Conservation (phyloP, 306 rosid genomes). For the Citrullus mucosospermus region DNA sequence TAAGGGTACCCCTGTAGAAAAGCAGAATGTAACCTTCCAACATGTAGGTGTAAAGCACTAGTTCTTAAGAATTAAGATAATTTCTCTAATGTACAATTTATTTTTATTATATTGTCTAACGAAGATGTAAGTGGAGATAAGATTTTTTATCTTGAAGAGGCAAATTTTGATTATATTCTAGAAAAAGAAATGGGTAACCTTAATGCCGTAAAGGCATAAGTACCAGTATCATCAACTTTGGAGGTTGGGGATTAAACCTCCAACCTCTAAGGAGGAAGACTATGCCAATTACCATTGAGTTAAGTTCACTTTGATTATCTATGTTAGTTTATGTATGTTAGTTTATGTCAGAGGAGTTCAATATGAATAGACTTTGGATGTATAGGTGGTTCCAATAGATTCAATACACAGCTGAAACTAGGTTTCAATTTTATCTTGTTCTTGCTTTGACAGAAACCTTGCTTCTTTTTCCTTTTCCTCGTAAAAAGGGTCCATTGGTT, state of each 20-base stretch:
- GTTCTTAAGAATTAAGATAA: not conserved
- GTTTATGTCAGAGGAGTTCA: not conserved
- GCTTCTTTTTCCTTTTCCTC: not conserved
- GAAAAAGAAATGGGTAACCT: not conserved
- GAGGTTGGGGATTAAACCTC: too few relatives aligned
- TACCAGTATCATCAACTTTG: too few relatives aligned
- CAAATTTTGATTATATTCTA: not conserved
- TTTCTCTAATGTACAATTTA: slow-evolving; percentile 1
- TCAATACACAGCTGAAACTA: not conserved
- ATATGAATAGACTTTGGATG: not conserved
- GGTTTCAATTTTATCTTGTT: not conserved
- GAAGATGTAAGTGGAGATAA: not conserved
- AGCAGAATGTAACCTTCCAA: not conserved
- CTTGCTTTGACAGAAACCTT: not conserved
- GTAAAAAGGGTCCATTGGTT: not conserved
- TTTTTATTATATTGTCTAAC: not conserved
- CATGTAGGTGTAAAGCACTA: not conserved
- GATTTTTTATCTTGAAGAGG: not conserved
- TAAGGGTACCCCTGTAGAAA: not conserved
- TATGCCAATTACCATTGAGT: too few relatives aligned
- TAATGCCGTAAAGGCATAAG: not conserved
- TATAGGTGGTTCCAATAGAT: not conserved
- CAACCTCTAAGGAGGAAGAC: too few relatives aligned
- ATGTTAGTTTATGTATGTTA: not conserved
- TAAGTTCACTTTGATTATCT: too few relatives aligned